phyloP scores from a whole-genome alignment of 805 yeast species.

The Clavispora carvajalis region DNA sequence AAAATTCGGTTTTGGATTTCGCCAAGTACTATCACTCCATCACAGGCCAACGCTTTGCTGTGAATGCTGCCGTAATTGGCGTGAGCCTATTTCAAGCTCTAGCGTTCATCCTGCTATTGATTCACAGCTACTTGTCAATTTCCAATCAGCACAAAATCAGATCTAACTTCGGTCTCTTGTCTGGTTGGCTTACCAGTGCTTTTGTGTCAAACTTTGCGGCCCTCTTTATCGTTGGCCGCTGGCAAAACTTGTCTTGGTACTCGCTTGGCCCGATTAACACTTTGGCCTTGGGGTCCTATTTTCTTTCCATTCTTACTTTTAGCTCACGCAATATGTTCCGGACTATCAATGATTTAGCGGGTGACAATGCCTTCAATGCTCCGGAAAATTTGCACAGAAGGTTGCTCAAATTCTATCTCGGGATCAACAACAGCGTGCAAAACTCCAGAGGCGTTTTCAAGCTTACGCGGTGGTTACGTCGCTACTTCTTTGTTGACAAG shows the following conservation, averaged over 20 bases:
- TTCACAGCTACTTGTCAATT: constrained; percentile 23
- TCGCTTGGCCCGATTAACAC: constrained; percentile 23
- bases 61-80: constrained; percentile 2
- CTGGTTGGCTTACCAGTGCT: constrained; percentile 31
- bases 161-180: constrained; percentile 29
- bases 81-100: constrained; percentile 3
- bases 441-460: constrained; percentile 12
- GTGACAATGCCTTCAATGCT: constrained; percentile 17
- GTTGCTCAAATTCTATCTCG: constrained; percentile 26
- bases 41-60: constrained; percentile 1
- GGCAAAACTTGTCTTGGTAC: constrained; percentile 20
- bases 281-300: constrained; percentile 18
- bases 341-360: constrained; percentile 24
- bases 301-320: constrained; percentile 22
- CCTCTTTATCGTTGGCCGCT: constrained; percentile 16
- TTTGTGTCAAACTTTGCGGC: constrained; percentile 25
- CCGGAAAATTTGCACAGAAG: constrained; percentile 19
- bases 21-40: constrained; percentile 8
- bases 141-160: constrained; percentile 31
- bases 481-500: constrained; percentile 6
- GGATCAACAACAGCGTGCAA: constrained; percentile 17
- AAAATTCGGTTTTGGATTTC: constrained; percentile 11
- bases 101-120: constrained; percentile 10
- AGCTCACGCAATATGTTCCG: constrained; percentile 27
- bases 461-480: constrained; percentile 8